Evolutionary conservation across 257 asterid species (phyloP), one percentile per base, ranked within the genome.

Genomic region (Plantago ovata): DNA sequence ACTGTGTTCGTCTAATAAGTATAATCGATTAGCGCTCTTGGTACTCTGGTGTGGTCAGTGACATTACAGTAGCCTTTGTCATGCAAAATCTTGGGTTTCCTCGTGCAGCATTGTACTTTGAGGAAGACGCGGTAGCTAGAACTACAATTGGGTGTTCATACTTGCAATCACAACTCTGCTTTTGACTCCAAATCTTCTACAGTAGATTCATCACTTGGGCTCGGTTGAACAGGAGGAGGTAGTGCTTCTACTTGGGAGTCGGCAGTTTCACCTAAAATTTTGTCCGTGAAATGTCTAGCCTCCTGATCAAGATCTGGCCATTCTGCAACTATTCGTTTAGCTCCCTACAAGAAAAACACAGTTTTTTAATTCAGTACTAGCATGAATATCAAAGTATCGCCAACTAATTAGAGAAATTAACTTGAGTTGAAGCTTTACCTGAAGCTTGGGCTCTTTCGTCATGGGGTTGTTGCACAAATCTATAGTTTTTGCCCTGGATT

Each of bases 371-470:
- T 13, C 58, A 3, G 24, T 22, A 50, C 20, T 10, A 20, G n/a
- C 8, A 9, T 20, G 54, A 19, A 49, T 10, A 1, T 49, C 36
- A 49, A 10, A 43, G 28, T 22, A 36, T 58, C 18, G 64, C 10
- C 48, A 21, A 39, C 39, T 13, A n/a, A 28, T 56, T 57, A n/a
- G 20, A 39, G 57, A n/a, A 38, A 15, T 36, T 15, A 13, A 21
- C 21, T 9, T 51, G 21, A 33, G 39, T 22, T 41, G 52, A 39
- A 39, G 55, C 14, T 24, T 46, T 41, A 93, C 98, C 98, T 86
- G 95, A 67, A 93, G 99, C 81, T 93, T 93, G 63, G 99, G 97
- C 73, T 93, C 99, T 71, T 93, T 89, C 5, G 99, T 93, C 99
- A 86, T 86, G 69, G 99, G 99, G 75, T 93, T 93, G 77, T 93